These are phyloP conservation scores for Tuber magnatum DNA, from an alignment of 495 filamentous ascomycete species.

Conservation along the genomic window DNA sequence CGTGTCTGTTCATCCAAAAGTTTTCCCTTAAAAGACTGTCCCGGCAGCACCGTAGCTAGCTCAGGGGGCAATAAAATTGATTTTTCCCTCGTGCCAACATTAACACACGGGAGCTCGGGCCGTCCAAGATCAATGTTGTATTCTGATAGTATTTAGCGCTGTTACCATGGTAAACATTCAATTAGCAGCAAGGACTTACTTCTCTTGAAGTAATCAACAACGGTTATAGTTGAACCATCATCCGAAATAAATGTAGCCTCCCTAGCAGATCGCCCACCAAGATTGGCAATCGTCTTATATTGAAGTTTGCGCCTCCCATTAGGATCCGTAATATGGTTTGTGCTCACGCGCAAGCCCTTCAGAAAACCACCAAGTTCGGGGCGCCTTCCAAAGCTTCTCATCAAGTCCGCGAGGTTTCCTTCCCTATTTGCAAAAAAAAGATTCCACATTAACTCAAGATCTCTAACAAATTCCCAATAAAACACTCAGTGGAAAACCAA, in stretches of 20 bases:
- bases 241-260: slow-evolving; percentile 32
- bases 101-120: slow-evolving; percentile 56
- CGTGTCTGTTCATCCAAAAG: slow-evolving; percentile 38
- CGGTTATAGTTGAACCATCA: slow-evolving; percentile 42
- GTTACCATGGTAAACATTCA: not conserved
- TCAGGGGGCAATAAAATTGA: slow-evolving; percentile 50
- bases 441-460: slow-evolving; percentile 42
- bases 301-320: slow-evolving; percentile 40
- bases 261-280: slow-evolving; percentile 20
- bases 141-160: slow-evolving; percentile 41
- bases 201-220: slow-evolving; percentile 49
- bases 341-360: slow-evolving; percentile 34
- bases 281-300: slow-evolving; percentile 28
- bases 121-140: slow-evolving; percentile 45
- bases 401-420: slow-evolving; percentile 44
- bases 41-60: slow-evolving; percentile 29
- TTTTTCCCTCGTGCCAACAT: slow-evolving; percentile 54
- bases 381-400: slow-evolving; percentile 43
- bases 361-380: slow-evolving; percentile 47
- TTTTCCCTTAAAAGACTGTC: slow-evolving; percentile 31
- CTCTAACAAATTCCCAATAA: slow-evolving; percentile 32
- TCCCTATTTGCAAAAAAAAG: slow-evolving; percentile 44
- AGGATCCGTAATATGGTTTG: slow-evolving; percentile 24
- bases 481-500: not conserved
- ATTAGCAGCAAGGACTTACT: slow-evolving; percentile 42